These are phyloP conservation scores for Chytridiales sp. DNA, from an alignment of 371 early-diverging fungal species.

Conservation along the genomic window DNA sequence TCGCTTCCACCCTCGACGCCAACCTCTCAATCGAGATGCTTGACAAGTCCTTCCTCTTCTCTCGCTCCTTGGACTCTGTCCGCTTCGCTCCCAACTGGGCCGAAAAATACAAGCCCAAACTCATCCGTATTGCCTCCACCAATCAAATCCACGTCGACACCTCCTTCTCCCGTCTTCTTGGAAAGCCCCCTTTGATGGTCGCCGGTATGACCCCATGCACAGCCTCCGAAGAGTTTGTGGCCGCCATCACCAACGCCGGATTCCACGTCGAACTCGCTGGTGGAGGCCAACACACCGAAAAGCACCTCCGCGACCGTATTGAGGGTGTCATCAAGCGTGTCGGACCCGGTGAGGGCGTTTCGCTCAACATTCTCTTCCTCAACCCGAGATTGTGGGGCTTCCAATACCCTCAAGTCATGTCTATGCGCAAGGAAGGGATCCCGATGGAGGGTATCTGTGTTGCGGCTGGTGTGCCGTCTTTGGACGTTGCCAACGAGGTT, in stretches of 20 bases:
- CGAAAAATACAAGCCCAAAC: conserved; percentile 76
- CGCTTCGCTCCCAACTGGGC: conserved; percentile 88
- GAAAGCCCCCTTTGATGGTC: conserved; percentile 88
- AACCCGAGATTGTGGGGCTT: conserved; percentile 95
- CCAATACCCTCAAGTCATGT: conserved; percentile 87
- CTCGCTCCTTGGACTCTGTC: conserved; percentile 75
- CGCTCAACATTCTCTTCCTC: conserved; percentile 88
- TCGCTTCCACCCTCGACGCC: conserved; percentile 35
- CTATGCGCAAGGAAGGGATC: conserved; percentile 87
- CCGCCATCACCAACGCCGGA: conserved; percentile 90
- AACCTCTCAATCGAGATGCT: conserved; percentile 69
- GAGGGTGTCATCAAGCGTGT: conserved; percentile 73
- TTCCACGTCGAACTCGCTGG: conserved; percentile 94
- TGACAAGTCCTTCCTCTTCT: conserved; percentile 81
- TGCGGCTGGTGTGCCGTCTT: conserved; percentile 92
- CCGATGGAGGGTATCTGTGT: conserved; percentile 87
- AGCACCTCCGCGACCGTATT: conserved; percentile 76
- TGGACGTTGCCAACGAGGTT: conserved; percentile 88
- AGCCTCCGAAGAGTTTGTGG: conserved; percentile 71
- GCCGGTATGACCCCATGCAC: conserved; percentile 91
- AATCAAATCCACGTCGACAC: conserved; percentile 86
- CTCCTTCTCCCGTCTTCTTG: conserved; percentile 82
- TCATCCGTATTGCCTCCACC: conserved; percentile 53
- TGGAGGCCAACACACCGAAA: conserved; percentile 92
- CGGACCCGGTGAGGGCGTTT: conserved; percentile 85